Percentiles rank a stretch among this genome's conserved stretches.
Evolutionary conservation across 2,329 filamentous ascomycete genomes (phyloP).

Genomic region (Aspergillus sp.): DNA sequence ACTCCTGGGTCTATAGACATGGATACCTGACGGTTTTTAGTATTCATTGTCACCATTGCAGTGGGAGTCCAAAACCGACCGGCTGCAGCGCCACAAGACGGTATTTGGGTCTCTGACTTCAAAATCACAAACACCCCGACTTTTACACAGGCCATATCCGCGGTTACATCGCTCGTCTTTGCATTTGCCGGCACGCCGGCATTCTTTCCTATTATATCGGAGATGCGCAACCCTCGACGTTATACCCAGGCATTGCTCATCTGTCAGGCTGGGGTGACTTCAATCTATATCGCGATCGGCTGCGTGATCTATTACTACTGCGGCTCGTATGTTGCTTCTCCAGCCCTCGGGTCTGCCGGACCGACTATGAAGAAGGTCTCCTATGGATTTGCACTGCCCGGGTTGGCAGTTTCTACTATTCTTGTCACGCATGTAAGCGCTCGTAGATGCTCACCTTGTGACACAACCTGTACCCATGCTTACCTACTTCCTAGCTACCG

Average conservation of each 20-base stretch:
- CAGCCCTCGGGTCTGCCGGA: constrained; percentile 48
- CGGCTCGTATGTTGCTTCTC: constrained; percentile 47
- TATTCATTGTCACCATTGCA: constrained; percentile 24
- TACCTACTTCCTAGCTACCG: constrained; percentile 14
- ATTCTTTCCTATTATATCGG: constrained; percentile 37
- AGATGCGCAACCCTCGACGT: constrained; percentile 35
- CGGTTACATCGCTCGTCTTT: constrained; percentile 29
- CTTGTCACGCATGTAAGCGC: constrained; percentile 22
- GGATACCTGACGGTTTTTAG: constrained; percentile 12
- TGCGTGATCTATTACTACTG: constrained; percentile 46
- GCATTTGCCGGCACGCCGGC: constrained; percentile 25
- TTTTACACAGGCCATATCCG: constrained; percentile 28
- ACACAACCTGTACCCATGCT: not conserved
- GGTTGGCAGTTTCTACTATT: constrained; percentile 27
- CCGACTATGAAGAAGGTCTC: constrained; percentile 42
- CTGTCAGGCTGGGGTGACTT: constrained; percentile 31
- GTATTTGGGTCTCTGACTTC: constrained; percentile 28
- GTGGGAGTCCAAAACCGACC: constrained; percentile 35
- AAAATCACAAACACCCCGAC: constrained; percentile 20
- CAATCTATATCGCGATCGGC: constrained; percentile 35
- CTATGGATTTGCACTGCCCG: constrained; percentile 41
- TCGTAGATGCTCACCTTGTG: not conserved
- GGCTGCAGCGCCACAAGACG: constrained; percentile 28
- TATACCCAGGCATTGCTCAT: constrained; percentile 31
- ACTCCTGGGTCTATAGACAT: not conserved